Evolutionary conservation across 108 stramenopile species (phyloP).

Genomic region (Stephanodiscus triporus): DNA sequence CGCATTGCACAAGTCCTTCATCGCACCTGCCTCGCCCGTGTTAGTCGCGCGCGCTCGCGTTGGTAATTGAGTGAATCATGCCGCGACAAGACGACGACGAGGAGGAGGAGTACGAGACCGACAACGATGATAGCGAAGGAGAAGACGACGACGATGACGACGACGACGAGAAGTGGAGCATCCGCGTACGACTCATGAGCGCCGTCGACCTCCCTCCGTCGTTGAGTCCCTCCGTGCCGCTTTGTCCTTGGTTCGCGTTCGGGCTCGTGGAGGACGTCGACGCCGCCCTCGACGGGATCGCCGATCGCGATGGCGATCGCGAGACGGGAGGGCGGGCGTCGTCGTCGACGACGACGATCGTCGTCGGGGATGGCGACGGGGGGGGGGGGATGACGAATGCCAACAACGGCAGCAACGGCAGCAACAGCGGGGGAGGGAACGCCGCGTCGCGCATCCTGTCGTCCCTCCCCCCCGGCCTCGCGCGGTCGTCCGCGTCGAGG

Average conservation of each 20-base stretch:
- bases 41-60: too few species aligned
- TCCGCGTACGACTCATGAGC: constrained; percentile 66
- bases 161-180: constrained; percentile 49
- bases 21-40: too few species aligned
- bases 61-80: too few species aligned
- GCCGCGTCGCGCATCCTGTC: background rate
- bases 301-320: too few species aligned
- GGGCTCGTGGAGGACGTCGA: constrained; percentile 57
- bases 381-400: background rate
- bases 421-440: background rate
- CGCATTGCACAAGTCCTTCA: too few species aligned
- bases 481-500: constrained; percentile 8
- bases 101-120: background rate
- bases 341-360: constrained; percentile 1
- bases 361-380: constrained; percentile 3
- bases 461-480: background rate
- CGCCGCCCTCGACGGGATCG: background rate
- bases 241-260: constrained; percentile 77
- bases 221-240: constrained; percentile 66
- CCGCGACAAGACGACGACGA: background rate
- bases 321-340: background rate
- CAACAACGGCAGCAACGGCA: background rate
- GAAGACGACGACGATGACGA: constrained; percentile 23
- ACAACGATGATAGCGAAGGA: background rate
- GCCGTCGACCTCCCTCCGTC: constrained; percentile 74